These are phyloP conservation scores for Claviceps arundinis DNA, from an alignment of 2,329 filamentous ascomycete species.

Conservation along the genomic window DNA sequence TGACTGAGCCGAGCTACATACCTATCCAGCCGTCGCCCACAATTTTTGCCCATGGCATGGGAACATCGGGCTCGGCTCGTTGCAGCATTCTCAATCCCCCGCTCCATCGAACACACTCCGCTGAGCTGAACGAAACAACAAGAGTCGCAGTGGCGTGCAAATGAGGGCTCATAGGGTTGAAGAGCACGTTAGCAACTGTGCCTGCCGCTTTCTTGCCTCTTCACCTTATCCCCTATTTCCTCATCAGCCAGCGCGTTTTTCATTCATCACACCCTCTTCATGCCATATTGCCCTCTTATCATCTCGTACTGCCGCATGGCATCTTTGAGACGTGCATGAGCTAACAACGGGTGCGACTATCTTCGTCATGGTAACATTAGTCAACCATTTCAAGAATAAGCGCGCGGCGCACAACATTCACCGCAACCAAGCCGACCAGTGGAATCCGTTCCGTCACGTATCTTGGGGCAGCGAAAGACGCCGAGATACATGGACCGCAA, in stretches of 20 bases:
- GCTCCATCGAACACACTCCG: background rate
- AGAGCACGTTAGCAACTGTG: too few species aligned
- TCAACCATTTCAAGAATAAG: slow-evolving; percentile 33
- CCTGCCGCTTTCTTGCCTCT: background rate
- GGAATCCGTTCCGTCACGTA: slow-evolving; percentile 33
- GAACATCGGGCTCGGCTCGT: background rate
- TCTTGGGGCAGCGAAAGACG: slow-evolving; percentile 19
- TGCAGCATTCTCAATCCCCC: background rate
- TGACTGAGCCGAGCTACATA: background rate
- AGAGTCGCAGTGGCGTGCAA: background rate
- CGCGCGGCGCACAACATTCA: slow-evolving; percentile 29
- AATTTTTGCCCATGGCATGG: background rate
- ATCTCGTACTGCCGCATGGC: background rate
- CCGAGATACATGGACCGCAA: slow-evolving; percentile 22
- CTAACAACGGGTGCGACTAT: slow-evolving; percentile 6
- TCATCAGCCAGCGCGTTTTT: background rate
- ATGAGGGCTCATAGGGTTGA: too few species aligned
- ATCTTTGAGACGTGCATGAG: background rate
- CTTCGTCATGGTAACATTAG: slow-evolving; percentile 17
- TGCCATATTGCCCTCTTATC: background rate
- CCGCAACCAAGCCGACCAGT: slow-evolving; percentile 25
- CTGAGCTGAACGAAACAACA: background rate
- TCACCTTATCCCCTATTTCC: background rate
- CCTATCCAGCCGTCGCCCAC: background rate
- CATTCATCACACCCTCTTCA: too few species aligned